These are phyloP conservation scores for Fusarium sp. DNA, from an alignment of 2,329 filamentous ascomycete species.

Conservation along the genomic window DNA sequence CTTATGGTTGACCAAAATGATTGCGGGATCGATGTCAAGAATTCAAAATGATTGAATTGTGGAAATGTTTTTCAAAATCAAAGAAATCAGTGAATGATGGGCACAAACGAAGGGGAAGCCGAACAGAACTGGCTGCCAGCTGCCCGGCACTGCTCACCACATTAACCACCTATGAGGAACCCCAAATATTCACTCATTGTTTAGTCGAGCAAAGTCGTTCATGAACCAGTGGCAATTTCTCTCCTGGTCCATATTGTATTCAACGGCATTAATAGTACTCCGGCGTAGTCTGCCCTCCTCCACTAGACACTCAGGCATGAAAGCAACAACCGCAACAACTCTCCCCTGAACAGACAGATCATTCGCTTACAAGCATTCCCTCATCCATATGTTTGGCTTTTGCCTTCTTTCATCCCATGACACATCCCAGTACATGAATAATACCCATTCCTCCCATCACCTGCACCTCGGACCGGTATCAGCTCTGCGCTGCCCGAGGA, in stretches of 20 bases:
- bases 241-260: constrained; percentile 34
- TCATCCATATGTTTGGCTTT: constrained; percentile 32
- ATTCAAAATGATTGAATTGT: not conserved
- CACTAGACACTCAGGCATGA: constrained; percentile 14
- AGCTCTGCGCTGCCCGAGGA: constrained; percentile 40
- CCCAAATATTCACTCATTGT: not conserved
- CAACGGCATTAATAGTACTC: constrained; percentile 41
- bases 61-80: not conserved
- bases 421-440: constrained; percentile 32
- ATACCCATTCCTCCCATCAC: constrained; percentile 27
- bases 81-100: not conserved
- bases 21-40: not conserved
- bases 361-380: constrained; percentile 31
- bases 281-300: constrained; percentile 25
- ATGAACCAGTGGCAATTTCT: not conserved
- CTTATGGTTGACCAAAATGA: not conserved
- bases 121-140: not conserved
- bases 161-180: not conserved
- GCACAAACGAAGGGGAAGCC: not conserved
- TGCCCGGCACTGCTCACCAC: not conserved
- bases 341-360: constrained; percentile 37
- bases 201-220: not conserved
- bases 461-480: constrained; percentile 32
- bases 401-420: constrained; percentile 23
- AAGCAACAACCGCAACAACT: constrained; percentile 19